Conservation (phyloP, 768 basidiomycete species). For the Cyclocybe aegerita region DNA sequence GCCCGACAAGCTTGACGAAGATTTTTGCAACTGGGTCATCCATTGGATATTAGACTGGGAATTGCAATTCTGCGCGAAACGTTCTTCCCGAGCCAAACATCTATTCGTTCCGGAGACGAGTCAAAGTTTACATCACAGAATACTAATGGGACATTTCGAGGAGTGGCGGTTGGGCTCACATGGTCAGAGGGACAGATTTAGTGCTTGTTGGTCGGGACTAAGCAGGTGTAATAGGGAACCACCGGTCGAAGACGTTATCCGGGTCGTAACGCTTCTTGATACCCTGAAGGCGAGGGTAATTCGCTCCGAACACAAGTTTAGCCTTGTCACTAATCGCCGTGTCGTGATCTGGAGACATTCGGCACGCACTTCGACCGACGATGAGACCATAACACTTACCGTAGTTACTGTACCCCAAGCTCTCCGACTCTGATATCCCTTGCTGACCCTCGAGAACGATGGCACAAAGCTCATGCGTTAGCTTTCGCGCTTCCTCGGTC, state of each 20-base stretch:
- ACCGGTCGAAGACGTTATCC: constrained; percentile 38
- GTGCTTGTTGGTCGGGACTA: too few species aligned
- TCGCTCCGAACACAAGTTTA: constrained; percentile 30
- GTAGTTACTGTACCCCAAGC: constrained; percentile 43
- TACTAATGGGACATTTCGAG: too few species aligned
- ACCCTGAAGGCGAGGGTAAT: constrained; percentile 34
- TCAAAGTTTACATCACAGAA: too few species aligned
- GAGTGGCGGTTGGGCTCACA: too few species aligned
- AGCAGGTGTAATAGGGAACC: constrained; percentile 39
- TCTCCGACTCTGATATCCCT: constrained; percentile 19
- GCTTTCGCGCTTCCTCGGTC: constrained; percentile 24
- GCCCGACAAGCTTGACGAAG: too few species aligned
- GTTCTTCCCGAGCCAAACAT: too few species aligned
- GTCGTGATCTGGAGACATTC: constrained; percentile 8
- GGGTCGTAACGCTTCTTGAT: constrained; percentile 43
- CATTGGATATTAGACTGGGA: too few species aligned
- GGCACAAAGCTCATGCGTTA: constrained; percentile 25
- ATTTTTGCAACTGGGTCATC: too few species aligned
- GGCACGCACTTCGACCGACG: too few species aligned
- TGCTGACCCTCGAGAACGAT: constrained; percentile 27
- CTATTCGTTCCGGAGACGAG: too few species aligned
- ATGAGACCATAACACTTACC: constrained; percentile 23
- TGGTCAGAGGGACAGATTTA: too few species aligned
- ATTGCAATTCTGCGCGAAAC: too few species aligned
- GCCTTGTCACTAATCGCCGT: constrained; percentile 19